Base-by-base conservation (phyloP, 1,284 basidiomycete genomes). In the Sanghuangporus sanghuang region DNA sequence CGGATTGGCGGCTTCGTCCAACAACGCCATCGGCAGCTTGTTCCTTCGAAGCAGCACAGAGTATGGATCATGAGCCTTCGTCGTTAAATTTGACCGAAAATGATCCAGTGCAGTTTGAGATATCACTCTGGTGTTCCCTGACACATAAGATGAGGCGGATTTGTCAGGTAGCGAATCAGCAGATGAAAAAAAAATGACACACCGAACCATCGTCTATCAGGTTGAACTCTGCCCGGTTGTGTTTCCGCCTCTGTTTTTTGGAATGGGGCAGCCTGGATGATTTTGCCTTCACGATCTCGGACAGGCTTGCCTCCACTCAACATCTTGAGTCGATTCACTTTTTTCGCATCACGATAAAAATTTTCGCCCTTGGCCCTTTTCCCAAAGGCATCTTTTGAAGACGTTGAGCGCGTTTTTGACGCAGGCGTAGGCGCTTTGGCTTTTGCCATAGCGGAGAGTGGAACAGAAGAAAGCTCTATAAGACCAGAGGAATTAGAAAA, bases 81-180 rank as follows among this genome's bases (percentile, higher is more conserved):
- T 79, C 38, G 85, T 82, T 55, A 98, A 81, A 68, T 91, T 94
- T 12, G 92, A 93, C 59, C 95, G 81, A 78, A 98, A 97, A 75
- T 96, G 95, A 72, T 98, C 95, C 71, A 98, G 77, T 6, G 95
- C 95, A 46, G 85, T 91, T 73, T 98, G 95, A n/a, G 93, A 95
- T 73, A 99, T 98, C 59, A 98, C 96, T 72, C 97, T 84, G 11
- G 97, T 99, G 78, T 99, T 99, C 55, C 96, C 93, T 95, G 67
- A 39, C 54, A 44, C 62, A 16, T 62, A 57, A 60, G 55, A 35
- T 46, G 2, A 46, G 14, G 32, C 2, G 35, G 53, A 60, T 65
- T 40, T 42, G 49, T 63, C 46, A 64, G 59, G 59, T 21, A 52
- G 11, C 40, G 35, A 35, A 50, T 18, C 16, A 52, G 32, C 3